These are phyloP conservation scores for Gossypium aridum DNA, from an alignment of 441 rosid genomes.

Conservation along the genomic window DNA sequence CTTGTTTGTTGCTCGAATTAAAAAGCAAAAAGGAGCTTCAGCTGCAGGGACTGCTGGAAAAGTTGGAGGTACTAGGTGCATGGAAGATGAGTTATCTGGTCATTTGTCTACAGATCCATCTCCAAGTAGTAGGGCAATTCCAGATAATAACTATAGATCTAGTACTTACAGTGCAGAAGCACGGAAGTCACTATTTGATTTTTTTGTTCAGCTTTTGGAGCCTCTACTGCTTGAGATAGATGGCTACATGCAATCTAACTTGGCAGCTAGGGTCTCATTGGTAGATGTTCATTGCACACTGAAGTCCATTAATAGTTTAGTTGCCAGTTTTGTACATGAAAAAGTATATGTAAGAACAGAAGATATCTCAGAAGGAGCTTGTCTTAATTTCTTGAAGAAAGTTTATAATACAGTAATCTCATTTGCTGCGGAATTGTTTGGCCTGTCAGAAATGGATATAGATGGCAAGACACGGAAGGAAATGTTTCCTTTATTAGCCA, in stretches of 20 bases:
- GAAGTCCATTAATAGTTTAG: conserved; percentile 51
- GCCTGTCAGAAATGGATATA: conserved; percentile 24
- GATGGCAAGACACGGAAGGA: conserved; percentile 27
- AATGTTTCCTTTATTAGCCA: conserved; percentile 37
- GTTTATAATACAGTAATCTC: conserved; percentile 44
- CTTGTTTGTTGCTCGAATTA: conserved; percentile 57
- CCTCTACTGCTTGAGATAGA: conserved; percentile 61
- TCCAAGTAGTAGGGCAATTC: conserved; percentile 23
- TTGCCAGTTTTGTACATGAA: conserved; percentile 44
- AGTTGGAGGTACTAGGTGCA: conserved; percentile 28
- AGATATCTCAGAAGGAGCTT: conserved; percentile 78
- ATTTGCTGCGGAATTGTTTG: conserved; percentile 36
- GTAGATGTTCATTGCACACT: conserved; percentile 42
- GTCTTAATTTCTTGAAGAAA: conserved; percentile 64
- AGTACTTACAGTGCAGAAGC: conserved; percentile 51
- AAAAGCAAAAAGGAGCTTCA: conserved; percentile 45
- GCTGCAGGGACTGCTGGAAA: conserved; percentile 25
- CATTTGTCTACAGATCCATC: conserved; percentile 19
- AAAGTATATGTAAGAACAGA: conserved; percentile 66
- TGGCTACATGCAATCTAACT: conserved; percentile 31
- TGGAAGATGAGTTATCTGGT: conserved; percentile 22
- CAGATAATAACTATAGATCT: conserved; percentile 28
- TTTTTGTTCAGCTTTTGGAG: conserved; percentile 81
- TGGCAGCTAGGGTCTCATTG: conserved; percentile 34
- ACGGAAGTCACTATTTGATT: conserved; percentile 62